Percentiles rank a stretch among this genome's conserved stretches.
phyloP scores from a whole-genome alignment of 768 basidiomycete genomes.

The Mycena vulgaris region DNA sequence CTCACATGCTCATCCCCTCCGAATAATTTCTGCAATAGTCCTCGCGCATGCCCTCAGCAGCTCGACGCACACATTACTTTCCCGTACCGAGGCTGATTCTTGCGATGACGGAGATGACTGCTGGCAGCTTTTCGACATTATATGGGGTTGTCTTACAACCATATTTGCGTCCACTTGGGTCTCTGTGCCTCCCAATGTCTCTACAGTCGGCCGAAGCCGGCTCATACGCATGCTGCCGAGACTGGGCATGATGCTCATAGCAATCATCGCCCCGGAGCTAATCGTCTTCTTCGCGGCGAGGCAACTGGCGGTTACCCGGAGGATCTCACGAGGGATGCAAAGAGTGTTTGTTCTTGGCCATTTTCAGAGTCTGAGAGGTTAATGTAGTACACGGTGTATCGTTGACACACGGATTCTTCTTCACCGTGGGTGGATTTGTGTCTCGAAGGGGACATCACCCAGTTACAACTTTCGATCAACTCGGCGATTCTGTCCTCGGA shows the following conservation, averaged over 20 bases:
- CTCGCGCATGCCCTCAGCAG: no score
- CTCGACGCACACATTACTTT: no score
- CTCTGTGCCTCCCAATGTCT: background rate
- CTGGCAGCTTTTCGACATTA: no score
- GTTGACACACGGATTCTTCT: slow-evolving; percentile 44
- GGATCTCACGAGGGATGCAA: no score
- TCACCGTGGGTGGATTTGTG: slow-evolving; percentile 50
- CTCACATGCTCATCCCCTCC: no score
- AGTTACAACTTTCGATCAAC: slow-evolving; percentile 32
- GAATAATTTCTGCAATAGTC: no score
- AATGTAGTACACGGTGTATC: no score
- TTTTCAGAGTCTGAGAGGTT: no score
- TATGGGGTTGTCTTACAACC: background rate
- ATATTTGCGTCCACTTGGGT: background rate
- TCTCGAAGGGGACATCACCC: slow-evolving; percentile 1
- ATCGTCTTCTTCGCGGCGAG: background rate
- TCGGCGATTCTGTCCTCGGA: slow-evolving; percentile 14
- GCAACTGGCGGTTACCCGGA: background rate
- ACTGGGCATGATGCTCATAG: background rate
- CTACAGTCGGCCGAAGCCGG: background rate
- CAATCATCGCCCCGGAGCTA: background rate
- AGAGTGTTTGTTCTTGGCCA: no score
- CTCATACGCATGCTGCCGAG: background rate
- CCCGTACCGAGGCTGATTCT: no score
- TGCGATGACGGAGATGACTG: no score